Evolutionary conservation across 208 protist species (phyloP), one percentile per base, ranked within the genome.

Genomic region (Blechomonas ayalai): DNA sequence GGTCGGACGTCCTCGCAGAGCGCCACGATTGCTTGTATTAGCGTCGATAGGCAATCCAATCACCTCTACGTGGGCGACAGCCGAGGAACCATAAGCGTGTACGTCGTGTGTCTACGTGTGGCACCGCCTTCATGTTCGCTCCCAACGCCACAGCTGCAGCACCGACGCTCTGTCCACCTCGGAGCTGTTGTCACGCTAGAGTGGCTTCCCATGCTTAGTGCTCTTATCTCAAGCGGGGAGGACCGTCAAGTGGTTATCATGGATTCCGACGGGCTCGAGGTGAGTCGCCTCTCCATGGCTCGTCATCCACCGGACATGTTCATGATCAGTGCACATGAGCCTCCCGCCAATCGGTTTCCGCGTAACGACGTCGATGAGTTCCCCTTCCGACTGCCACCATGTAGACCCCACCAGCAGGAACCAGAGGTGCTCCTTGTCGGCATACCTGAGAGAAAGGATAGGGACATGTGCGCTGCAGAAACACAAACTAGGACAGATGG

Each of bases 41-140:
- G n/a, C n/a, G n/a, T 64, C 57, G 70, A 90, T 45, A 53, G 59
- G 4, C 34, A 50, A 0, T 51, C 59, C 8, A 76, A 90, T 40
- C 61, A 56, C 35, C 64, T 90, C n/a, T 86, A 82, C 50, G 39
- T 82, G n/a, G 76, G 67, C 1, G 65, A 82, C 49, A 38, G 42
- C 19, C 43, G 60, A 4, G 82, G 82, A 12, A 50, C 61, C 4
- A 49, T 90, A 20, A 60, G 69, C 51, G 43, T 75, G n/a, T 84
- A 75, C 23, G 49, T 57, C 20, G 31, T 79, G 47, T 90, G 82
- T 49, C 13, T 26, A n/a, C n/a, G n/a, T n/a, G n/a, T n/a, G n/a
- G n/a, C n/a, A n/a, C n/a, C n/a, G n/a, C n/a, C n/a, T n/a, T n/a
- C n/a, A n/a, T n/a, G n/a, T 1, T 24, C 82, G 18, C 54, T 86